A percentile compares a stretch with the other conserved stretches of the same genome.
Evolutionary conservation across 2,329 filamentous ascomycete genomes (phyloP).

Genomic region (Diplodia mutila): DNA sequence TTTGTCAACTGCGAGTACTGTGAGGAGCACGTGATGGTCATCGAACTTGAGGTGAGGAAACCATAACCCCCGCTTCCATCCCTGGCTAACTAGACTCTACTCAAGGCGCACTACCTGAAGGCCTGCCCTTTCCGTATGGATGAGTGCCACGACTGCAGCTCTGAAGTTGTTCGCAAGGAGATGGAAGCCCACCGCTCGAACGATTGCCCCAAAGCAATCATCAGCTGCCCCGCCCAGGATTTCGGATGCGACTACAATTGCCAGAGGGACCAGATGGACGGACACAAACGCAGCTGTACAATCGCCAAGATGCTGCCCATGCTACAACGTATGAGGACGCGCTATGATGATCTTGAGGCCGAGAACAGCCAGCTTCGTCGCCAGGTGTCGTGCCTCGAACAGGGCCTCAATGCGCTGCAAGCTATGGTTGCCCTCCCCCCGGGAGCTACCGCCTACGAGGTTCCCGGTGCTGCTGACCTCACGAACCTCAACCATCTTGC

Average conservation of each 20-base stretch:
- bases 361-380: slow-evolving; percentile 47
- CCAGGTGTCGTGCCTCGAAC: slow-evolving; percentile 51
- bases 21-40: slow-evolving; percentile 57
- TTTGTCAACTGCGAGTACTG: slow-evolving; percentile 58
- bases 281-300: slow-evolving; percentile 48
- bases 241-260: slow-evolving; percentile 49
- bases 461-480: slow-evolving; percentile 35
- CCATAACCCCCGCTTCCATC: neutral
- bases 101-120: slow-evolving; percentile 48
- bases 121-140: slow-evolving; percentile 56
- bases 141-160: slow-evolving; percentile 48
- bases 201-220: slow-evolving; percentile 47
- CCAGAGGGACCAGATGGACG: slow-evolving; percentile 44
- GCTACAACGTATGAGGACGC: slow-evolving; percentile 42
- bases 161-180: slow-evolving; percentile 47
- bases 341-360: slow-evolving; percentile 46
- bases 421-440: slow-evolving; percentile 22
- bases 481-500: slow-evolving; percentile 35
- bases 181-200: slow-evolving; percentile 47
- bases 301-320: slow-evolving; percentile 53
- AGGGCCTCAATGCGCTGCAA: slow-evolving; percentile 46
- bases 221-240: slow-evolving; percentile 49
- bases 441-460: neutral
- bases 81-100: slow-evolving; percentile 41
- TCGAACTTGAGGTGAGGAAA: slow-evolving; percentile 53